Conservation (phyloP, 441 rosid genomes). For the Jatropha podagrica region DNA sequence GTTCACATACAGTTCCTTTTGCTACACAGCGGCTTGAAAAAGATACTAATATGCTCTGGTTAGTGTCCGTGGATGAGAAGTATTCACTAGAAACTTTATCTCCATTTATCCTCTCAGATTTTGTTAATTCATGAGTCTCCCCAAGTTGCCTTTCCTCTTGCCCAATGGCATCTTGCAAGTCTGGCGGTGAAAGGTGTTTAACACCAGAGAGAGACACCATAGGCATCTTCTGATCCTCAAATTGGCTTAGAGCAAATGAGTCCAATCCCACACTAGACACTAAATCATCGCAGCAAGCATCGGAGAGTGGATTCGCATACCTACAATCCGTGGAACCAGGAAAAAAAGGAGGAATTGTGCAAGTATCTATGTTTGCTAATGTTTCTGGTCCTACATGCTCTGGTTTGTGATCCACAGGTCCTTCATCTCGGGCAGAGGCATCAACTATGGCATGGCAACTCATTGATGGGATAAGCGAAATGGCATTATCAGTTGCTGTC, state of each 20-base stretch:
- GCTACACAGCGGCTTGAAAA: constrained; percentile 82
- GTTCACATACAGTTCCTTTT: constrained; percentile 84
- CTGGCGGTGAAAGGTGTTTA: constrained; percentile 33
- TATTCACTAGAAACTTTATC: constrained; percentile 58
- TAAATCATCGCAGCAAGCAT: constrained; percentile 34
- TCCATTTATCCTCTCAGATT: constrained; percentile 44
- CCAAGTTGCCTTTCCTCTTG: constrained; percentile 41
- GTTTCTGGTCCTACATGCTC: constrained; percentile 45
- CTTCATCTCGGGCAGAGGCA: constrained; percentile 40
- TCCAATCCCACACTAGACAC: constrained; percentile 31
- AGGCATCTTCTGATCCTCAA: constrained; percentile 33
- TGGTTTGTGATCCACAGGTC: constrained; percentile 18
- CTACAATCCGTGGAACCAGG: constrained; percentile 30
- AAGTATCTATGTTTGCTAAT: constrained; percentile 35
- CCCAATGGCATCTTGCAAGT: constrained; percentile 33
- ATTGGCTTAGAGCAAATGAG: constrained; percentile 31
- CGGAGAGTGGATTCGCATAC: constrained; percentile 35
- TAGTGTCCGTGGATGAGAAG: constrained; percentile 69
- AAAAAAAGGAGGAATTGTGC: constrained; percentile 34
- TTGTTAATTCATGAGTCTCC: constrained; percentile 38
- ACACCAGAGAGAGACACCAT: constrained; percentile 24
- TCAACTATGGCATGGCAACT: constrained; percentile 30
- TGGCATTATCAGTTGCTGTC: constrained; percentile 38
- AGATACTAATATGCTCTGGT: constrained; percentile 90
- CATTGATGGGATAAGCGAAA: constrained; percentile 37